Conservation (phyloP, 805 yeast species). For the Suhomyces emberorum region DNA sequence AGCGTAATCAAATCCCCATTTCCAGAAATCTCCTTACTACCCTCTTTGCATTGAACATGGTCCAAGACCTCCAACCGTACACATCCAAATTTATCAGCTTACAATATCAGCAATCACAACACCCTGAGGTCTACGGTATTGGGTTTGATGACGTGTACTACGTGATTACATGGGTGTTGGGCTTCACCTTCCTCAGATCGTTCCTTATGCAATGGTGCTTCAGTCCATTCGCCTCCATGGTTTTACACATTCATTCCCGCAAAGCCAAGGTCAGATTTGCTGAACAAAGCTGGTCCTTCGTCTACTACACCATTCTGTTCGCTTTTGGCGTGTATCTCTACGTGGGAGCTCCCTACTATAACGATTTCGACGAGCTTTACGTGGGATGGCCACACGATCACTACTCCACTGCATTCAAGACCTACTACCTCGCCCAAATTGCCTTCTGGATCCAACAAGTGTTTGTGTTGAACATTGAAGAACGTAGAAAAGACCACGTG, state of each 20-base stretch:
- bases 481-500: conserved; percentile 71
- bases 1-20: conserved; percentile 35
- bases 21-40: conserved; percentile 26
- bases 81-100: conserved; percentile 37
- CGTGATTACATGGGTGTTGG: conserved; percentile 53
- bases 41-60: conserved; percentile 25
- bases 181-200: conserved; percentile 56
- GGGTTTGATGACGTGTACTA: conserved; percentile 54
- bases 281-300: conserved; percentile 79
- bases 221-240: conserved; percentile 50
- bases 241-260: conserved; percentile 41
- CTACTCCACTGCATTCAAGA: conserved; percentile 52
- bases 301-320: conserved; percentile 58
- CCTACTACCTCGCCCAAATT: conserved; percentile 69
- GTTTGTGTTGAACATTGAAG: conserved; percentile 72
- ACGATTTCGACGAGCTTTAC: conserved; percentile 57
- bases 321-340: conserved; percentile 57
- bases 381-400: conserved; percentile 71
- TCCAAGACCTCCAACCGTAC: conserved; percentile 20
- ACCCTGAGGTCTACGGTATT: conserved; percentile 43
- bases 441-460: conserved; percentile 81
- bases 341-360: conserved; percentile 54
- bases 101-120: conserved; percentile 20
- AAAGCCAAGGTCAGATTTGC: conserved; percentile 68
- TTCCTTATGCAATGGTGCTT: conserved; percentile 56